These are phyloP conservation scores for Phytophthora vignae DNA, from an alignment of 352 stramenopile species.

Conservation along the genomic window DNA sequence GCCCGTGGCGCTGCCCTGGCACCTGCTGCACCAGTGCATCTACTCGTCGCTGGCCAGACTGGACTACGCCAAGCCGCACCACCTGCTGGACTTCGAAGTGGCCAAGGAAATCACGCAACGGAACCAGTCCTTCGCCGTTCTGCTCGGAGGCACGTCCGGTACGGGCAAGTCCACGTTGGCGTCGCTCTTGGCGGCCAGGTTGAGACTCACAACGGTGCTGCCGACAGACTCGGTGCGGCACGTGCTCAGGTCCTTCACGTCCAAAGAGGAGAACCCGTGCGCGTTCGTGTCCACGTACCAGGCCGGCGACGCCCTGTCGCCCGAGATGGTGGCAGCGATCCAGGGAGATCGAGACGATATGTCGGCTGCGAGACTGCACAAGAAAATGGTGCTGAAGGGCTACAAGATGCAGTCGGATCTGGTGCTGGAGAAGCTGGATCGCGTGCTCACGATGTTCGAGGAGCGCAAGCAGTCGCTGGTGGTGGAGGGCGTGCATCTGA, in stretches of 20 bases:
- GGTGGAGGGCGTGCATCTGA: constrained; percentile 88
- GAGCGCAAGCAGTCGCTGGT: constrained; percentile 83
- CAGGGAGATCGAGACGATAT: constrained; percentile 53
- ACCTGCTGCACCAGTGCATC: constrained; percentile 83
- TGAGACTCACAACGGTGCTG: constrained; percentile 86
- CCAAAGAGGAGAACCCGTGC: constrained; percentile 81
- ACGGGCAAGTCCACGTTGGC: constrained; percentile 90
- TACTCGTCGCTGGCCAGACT: constrained; percentile 80
- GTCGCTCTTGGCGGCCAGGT: constrained; percentile 72
- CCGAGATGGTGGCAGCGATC: constrained; percentile 59
- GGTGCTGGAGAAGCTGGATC: constrained; percentile 86
- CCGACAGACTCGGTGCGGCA: constrained; percentile 89
- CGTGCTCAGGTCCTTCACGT: constrained; percentile 82
- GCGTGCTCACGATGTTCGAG: constrained; percentile 89
- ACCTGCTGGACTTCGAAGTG: constrained; percentile 86
- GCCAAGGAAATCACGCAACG: constrained; percentile 89
- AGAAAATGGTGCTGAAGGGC: constrained; percentile 81
- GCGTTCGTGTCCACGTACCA: constrained; percentile 91
- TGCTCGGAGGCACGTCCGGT: constrained; percentile 88
- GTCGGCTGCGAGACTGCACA: constrained; percentile 79
- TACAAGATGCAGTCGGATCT: constrained; percentile 87
- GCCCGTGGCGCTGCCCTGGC: constrained; percentile 59
- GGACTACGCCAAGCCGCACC: constrained; percentile 88
- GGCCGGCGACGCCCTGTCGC: constrained; percentile 76
- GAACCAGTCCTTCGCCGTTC: constrained; percentile 85